Base-by-base conservation (phyloP, 176 grass and related monocot species). In the Miscanthus lutarioriparius region DNA sequence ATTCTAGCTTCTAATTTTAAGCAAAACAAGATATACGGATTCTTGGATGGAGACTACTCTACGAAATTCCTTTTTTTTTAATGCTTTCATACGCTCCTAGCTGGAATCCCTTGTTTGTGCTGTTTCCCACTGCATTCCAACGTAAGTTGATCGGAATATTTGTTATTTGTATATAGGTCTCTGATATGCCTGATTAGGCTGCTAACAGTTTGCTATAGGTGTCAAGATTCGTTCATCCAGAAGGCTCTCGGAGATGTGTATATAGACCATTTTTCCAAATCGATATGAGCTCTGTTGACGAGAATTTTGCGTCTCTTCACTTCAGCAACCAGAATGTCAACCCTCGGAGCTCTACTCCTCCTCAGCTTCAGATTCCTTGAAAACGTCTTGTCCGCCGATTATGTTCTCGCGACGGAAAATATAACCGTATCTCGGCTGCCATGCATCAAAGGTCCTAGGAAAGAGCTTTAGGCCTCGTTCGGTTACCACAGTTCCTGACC, bases 161-260 rank as follows among this genome's bases (percentile, higher is more conserved):
- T 49, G 67, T 48, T 32, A 36, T 1, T 36, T 15, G 28, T 37
- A 2, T 22, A n/a, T 84, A 85, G 75, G 37, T 16, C 36, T 16
- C 56, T 75, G 2, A 44, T 44, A 14, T 14, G 11, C 2, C 39
- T 41, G 33, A 38, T 38, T 47, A 49, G 4, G 4, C 4, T 68
- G 27, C 40, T 40, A 65, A 53, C 40, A 28, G 28, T 17, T 26
- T 79, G 15, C 11, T 62, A 15, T 1, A 61, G 9, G n/a, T 64
- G 19, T 20, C 33, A 58, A 67, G 44, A 75, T 87, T 87, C 85
- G 38, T 45, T 58, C 33, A 43, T 81, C 85, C 68, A 74, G 67
- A 86, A 74, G 30, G 4, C 44, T 47, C 15, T 32, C 17, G n/a
- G 22, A 25, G 44, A 53, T 47, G 25, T n/a, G 20, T 14, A 10